Percentiles rank a stretch among this genome's conserved stretches.
phyloP scores from a whole-genome alignment of 2,329 filamentous ascomycete genomes.

The Alternaria angustiovoidea region DNA sequence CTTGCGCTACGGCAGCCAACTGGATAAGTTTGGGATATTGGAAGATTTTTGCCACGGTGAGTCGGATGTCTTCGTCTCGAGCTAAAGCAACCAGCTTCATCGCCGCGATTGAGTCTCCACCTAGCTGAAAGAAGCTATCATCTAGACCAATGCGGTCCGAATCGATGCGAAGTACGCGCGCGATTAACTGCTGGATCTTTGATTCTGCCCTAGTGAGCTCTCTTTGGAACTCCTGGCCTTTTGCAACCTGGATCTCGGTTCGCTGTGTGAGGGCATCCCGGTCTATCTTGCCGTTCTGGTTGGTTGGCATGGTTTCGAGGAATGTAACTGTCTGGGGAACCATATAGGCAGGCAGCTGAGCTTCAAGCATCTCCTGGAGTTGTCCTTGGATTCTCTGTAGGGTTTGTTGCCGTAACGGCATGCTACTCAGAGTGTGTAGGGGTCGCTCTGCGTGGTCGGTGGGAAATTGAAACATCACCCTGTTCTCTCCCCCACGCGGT shows the following conservation, averaged over 20 bases:
- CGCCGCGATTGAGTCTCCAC: conserved; percentile 55
- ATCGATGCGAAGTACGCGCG: no score
- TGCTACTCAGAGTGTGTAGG: neutral
- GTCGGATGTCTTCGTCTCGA: neutral
- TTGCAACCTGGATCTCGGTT: no score
- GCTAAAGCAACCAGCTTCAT: conserved; percentile 36
- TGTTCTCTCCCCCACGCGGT: no score
- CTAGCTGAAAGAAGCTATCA: conserved; percentile 53
- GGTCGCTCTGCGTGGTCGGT: neutral
- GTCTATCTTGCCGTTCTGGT: conserved; percentile 25
- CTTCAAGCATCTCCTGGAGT: neutral
- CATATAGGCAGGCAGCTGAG: conserved; percentile 28
- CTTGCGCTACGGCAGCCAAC: neutral
- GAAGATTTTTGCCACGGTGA: neutral
- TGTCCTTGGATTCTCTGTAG: conserved; percentile 7
- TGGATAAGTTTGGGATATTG: neutral
- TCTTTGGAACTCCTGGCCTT: no score
- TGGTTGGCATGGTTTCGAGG: conserved; percentile 35
- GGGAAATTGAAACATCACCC: neutral
- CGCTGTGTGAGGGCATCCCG: neutral
- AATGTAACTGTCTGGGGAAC: conserved; percentile 37
- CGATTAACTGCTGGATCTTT: no score
- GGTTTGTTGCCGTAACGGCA: neutral
- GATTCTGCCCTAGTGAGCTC: no score
- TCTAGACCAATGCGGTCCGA: no score